A percentile compares a stretch with the other conserved stretches of the same genome.
Conservation (phyloP, 1,284 basidiomycete genomes). For the Cyathus olla region DNA sequence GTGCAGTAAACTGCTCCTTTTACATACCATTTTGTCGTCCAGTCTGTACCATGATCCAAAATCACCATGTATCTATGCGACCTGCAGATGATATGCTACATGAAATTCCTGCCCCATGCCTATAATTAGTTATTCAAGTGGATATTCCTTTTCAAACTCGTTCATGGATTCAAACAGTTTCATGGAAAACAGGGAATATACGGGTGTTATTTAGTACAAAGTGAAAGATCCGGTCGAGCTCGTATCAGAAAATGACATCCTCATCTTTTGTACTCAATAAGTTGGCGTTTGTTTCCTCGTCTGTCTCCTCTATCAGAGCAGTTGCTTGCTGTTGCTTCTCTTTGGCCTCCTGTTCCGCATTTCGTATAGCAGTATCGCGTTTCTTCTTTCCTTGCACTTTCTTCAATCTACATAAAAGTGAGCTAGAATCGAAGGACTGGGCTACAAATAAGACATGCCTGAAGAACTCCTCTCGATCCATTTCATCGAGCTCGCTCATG, state of each 20-base stretch:
- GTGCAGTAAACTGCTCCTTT: slow-evolving; percentile 42
- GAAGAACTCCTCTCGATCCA: slow-evolving; percentile 99
- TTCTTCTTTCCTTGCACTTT: slow-evolving; percentile 99
- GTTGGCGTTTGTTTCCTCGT: slow-evolving; percentile 79
- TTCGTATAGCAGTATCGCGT: slow-evolving; percentile 73
- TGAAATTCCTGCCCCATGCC: slow-evolving; percentile 35
- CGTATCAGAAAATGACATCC: slow-evolving; percentile 88
- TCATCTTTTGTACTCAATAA: slow-evolving; percentile 86
- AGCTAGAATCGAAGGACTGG: not conserved
- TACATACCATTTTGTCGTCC: slow-evolving; percentile 28
- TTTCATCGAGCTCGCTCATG: slow-evolving; percentile 94
- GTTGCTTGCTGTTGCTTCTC: slow-evolving; percentile 29
- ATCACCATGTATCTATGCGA: slow-evolving; percentile 47
- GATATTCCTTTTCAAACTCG: no score
- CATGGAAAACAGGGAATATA: no score
- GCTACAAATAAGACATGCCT: slow-evolving; percentile 56
- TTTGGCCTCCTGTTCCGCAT: slow-evolving; percentile 40
- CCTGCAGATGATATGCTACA: slow-evolving; percentile 57
- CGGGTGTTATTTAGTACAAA: no score
- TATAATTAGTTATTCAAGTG: not conserved
- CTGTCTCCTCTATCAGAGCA: slow-evolving; percentile 42
- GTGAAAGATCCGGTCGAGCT: no score
- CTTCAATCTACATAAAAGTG: slow-evolving; percentile 71
- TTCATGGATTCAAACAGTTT: no score
- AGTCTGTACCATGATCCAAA: slow-evolving; percentile 46